Evolutionary conservation across 352 stramenopile genomes (phyloP).

Genomic region (Phytophthora hybrid): DNA sequence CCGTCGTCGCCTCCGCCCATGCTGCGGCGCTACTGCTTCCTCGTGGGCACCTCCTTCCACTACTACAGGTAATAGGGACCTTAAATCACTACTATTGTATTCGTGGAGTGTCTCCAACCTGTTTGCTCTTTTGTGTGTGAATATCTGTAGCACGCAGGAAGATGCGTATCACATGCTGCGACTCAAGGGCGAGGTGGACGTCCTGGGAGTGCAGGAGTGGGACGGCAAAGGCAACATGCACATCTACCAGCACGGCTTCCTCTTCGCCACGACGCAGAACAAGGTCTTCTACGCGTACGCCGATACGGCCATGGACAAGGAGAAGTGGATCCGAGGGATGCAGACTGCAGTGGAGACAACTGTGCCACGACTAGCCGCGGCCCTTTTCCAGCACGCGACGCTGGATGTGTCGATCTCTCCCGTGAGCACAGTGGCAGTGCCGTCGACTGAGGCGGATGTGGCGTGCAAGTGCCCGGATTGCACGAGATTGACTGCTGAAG

Average conservation of each 20-base stretch:
- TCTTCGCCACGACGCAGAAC: conserved; percentile 89
- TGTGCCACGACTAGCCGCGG: conserved; percentile 65
- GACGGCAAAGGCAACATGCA: conserved; percentile 93
- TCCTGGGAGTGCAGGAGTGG: conserved; percentile 92
- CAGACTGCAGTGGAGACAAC: conserved; percentile 87
- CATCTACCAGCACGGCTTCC: conserved; percentile 91
- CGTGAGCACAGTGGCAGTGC: conserved; percentile 49
- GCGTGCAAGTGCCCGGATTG: conserved; percentile 79
- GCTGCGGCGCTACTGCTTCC: conserved; percentile 89
- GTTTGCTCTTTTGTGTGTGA: conserved; percentile 11
- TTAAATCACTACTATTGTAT: conserved; percentile 9
- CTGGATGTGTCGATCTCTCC: conserved; percentile 66
- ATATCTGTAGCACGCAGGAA: conserved; percentile 80
- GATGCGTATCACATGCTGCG: conserved; percentile 91
- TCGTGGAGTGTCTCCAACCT: neutral
- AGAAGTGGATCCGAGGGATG: conserved; percentile 91
- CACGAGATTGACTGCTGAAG: conserved; percentile 45
- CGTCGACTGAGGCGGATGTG: conserved; percentile 64
- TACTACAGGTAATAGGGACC: conserved; percentile 67
- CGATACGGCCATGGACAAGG: conserved; percentile 90
- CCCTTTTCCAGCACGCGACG: conserved; percentile 58
- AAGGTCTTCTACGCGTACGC: conserved; percentile 92
- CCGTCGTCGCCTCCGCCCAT: conserved; percentile 88
- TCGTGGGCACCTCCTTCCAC: conserved; percentile 88
- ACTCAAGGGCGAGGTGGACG: conserved; percentile 88